Evolutionary conservation across 257 asterid species (phyloP).

Genomic region (Scutellaria galericulata): DNA sequence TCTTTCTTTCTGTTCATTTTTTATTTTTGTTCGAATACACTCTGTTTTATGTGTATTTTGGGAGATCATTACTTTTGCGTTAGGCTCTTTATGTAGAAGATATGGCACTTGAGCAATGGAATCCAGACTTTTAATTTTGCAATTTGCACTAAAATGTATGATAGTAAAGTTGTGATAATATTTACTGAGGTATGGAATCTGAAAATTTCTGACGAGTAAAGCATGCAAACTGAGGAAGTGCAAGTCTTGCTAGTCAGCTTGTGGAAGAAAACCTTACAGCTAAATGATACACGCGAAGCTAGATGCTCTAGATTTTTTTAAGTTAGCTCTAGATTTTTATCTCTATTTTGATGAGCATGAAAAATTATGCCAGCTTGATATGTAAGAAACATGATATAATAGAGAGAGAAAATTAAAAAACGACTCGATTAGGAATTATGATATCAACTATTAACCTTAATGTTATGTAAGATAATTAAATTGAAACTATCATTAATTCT

Average conservation of each 20-base stretch:
- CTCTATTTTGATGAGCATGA: background rate
- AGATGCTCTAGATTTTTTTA: too few relatives aligned
- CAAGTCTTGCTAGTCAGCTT: background rate
- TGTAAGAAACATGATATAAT: background rate
- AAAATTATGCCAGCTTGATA: background rate
- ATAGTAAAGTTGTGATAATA: background rate
- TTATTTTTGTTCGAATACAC: background rate
- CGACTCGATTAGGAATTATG: too few relatives aligned
- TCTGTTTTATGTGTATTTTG: background rate
- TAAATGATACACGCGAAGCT: too few relatives aligned
- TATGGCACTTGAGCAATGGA: background rate
- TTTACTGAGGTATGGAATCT: background rate
- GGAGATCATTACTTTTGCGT: background rate
- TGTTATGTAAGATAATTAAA: background rate
- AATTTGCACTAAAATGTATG: background rate
- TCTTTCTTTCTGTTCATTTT: background rate
- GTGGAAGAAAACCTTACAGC: too few relatives aligned
- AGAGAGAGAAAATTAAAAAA: too few relatives aligned
- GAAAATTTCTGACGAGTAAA: slow-evolving; percentile 3
- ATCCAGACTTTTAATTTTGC: background rate
- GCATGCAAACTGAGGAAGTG: slow-evolving; percentile 1
- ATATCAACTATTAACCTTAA: too few relatives aligned
- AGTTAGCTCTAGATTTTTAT: too few relatives aligned
- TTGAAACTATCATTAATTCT: background rate
- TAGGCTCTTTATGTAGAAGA: slow-evolving; percentile 7